Evolutionary conservation across 805 yeast species (phyloP).

Genomic region (Candida alai): DNA sequence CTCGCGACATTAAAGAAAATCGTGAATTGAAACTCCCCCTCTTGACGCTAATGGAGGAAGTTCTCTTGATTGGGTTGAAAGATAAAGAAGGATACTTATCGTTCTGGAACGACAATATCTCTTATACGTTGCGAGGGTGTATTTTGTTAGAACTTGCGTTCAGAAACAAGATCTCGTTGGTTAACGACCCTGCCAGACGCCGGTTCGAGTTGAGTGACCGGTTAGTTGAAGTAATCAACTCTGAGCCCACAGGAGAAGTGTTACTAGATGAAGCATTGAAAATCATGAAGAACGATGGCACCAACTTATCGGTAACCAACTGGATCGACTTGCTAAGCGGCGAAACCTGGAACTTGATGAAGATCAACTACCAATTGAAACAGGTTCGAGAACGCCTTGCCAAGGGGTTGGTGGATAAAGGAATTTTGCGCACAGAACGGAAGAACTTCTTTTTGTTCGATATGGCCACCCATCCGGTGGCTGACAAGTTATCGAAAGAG

Average conservation of each 20-base stretch:
- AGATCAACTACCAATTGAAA: constrained; percentile 90
- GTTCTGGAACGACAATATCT: constrained; percentile 97
- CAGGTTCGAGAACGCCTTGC: constrained; percentile 96
- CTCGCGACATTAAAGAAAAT: constrained; percentile 52
- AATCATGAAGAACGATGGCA: constrained; percentile 81
- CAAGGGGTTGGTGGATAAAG: constrained; percentile 96
- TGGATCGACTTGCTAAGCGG: constrained; percentile 95
- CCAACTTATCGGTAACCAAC: constrained; percentile 69
- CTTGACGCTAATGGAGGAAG: constrained; percentile 95
- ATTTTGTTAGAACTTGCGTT: constrained; percentile 88
- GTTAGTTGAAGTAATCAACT: constrained; percentile 80
- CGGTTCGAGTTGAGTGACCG: constrained; percentile 87
- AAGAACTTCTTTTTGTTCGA: constrained; percentile 92
- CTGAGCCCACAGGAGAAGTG: constrained; percentile 89
- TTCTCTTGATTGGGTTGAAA: constrained; percentile 84
- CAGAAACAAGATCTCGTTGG: constrained; percentile 82
- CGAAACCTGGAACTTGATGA: constrained; percentile 96
- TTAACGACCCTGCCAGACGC: constrained; percentile 88
- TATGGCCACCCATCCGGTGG: constrained; percentile 98
- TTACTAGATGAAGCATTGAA: constrained; percentile 89
- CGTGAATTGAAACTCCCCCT: constrained; percentile 51
- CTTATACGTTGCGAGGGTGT: constrained; percentile 94
- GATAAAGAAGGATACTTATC: constrained; percentile 95
- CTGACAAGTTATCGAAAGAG: constrained; percentile 82
- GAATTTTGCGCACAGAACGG: constrained; percentile 91